Evolutionary conservation across 352 stramenopile genomes (phyloP).

Genomic region (Phytophthora pluvialis): DNA sequence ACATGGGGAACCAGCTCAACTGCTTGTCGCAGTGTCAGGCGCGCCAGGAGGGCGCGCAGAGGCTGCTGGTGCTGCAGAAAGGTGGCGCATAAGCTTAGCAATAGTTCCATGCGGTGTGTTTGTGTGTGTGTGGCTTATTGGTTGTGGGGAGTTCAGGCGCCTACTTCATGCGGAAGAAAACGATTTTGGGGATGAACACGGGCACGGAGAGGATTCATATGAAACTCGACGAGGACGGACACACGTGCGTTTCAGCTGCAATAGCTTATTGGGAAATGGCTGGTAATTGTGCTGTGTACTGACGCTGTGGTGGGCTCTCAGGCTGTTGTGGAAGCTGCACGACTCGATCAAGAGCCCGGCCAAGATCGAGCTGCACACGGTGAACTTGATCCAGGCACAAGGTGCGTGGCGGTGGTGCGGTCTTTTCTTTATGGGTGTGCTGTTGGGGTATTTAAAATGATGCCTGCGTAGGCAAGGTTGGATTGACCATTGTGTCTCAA

Average conservation of each 20-base stretch:
- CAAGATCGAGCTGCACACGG: slow-evolving; percentile 55
- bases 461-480: slow-evolving; percentile 37
- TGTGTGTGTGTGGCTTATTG: neutral
- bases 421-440: neutral
- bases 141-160: slow-evolving; percentile 38
- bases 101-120: neutral
- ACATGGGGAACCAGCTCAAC: slow-evolving; percentile 84
- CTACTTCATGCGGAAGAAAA: slow-evolving; percentile 82
- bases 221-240: slow-evolving; percentile 65
- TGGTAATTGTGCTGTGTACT: neutral
- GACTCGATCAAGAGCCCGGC: slow-evolving; percentile 56
- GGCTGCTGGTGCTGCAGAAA: slow-evolving; percentile 77
- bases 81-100: slow-evolving; percentile 26
- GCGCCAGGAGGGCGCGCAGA: slow-evolving; percentile 68
- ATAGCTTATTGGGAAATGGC: neutral
- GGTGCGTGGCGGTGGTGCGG: slow-evolving; percentile 25
- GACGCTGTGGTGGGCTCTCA: slow-evolving; percentile 21
- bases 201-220: slow-evolving; percentile 70
- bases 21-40: slow-evolving; percentile 80
- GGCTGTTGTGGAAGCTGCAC: slow-evolving; percentile 73
- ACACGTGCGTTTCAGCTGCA: slow-evolving; percentile 42
- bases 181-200: slow-evolving; percentile 65
- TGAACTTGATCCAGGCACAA: slow-evolving; percentile 64
- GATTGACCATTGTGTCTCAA: slow-evolving; percentile 60
- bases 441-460: slow-evolving; percentile 1